Conservation (phyloP, 2,329 filamentous ascomycete genomes). For the Ustilaginoidea virens region DNA sequence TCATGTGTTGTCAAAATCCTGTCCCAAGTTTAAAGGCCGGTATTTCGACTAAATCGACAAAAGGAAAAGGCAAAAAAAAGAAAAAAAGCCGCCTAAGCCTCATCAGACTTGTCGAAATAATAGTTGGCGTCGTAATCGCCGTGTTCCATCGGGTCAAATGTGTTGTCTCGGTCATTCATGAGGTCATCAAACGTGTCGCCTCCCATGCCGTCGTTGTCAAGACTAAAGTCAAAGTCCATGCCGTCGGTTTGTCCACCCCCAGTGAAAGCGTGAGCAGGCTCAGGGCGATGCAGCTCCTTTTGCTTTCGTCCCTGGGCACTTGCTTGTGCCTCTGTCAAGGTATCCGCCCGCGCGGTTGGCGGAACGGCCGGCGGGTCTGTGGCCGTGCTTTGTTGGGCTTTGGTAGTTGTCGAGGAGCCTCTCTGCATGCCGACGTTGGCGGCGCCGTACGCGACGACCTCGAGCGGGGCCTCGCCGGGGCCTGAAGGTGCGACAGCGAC, state of each 20-base stretch:
- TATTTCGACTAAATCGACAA: no score
- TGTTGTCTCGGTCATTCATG: conserved; percentile 26
- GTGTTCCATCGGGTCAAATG: conserved; percentile 25
- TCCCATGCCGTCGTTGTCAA: conserved; percentile 12
- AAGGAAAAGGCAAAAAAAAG: conserved; percentile 16
- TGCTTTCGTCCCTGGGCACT: conserved; percentile 12
- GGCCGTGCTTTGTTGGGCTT: no score
- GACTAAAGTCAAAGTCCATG: conserved; percentile 19
- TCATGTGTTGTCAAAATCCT: no score
- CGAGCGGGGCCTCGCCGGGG: conserved; percentile 25
- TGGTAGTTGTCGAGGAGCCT: no score
- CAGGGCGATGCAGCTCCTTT: no score
- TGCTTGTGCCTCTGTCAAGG: conserved; percentile 4
- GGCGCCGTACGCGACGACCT: conserved; percentile 27
- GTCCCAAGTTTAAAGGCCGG: no score
- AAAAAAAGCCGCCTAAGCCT: conserved; percentile 8
- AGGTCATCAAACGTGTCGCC: conserved; percentile 34
- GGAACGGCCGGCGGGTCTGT: no score
- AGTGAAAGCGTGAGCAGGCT: conserved; percentile 32
- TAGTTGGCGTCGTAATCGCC: conserved; percentile 33
- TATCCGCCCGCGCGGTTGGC: conserved; percentile 5
- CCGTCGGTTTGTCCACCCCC: conserved; percentile 25
- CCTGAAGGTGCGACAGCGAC: conserved; percentile 2
- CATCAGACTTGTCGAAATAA: conserved; percentile 17
- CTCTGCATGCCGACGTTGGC: conserved; percentile 16